A percentile compares a stretch with the other conserved stretches of the same genome.
phyloP scores from a whole-genome alignment of 1,284 basidiomycete species.

The Takashimella tepidaria region DNA sequence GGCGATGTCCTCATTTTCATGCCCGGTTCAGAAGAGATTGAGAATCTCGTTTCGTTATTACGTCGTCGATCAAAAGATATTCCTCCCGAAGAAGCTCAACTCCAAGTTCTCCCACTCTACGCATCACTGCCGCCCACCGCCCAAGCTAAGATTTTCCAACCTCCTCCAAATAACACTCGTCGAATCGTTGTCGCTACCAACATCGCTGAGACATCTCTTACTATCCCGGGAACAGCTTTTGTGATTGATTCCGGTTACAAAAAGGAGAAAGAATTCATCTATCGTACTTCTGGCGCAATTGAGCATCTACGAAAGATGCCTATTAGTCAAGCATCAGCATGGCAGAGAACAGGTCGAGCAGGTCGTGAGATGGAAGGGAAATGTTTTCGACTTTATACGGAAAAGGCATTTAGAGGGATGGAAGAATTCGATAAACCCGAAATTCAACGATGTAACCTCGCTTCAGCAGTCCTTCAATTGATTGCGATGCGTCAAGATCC shows the following conservation, averaged over 20 bases:
- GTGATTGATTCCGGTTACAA: conserved; percentile 93
- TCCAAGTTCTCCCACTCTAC: conserved; percentile 73
- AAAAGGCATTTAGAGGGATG: conserved; percentile 66
- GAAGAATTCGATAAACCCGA: conserved; percentile 70
- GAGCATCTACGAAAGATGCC: conserved; percentile 79
- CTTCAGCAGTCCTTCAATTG: conserved; percentile 74
- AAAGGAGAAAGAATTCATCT: conserved; percentile 87
- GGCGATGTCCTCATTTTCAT: conserved; percentile 94
- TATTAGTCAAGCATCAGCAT: conserved; percentile 83
- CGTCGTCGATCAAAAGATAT: conserved; percentile 61
- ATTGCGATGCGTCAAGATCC: conserved; percentile 76
- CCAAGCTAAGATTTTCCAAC: conserved; percentile 71
- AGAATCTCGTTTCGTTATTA: conserved; percentile 72
- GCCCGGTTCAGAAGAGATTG: conserved; percentile 96
- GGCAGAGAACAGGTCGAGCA: conserved; percentile 77
- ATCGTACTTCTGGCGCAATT: conserved; percentile 71
- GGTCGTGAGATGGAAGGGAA: conserved; percentile 80
- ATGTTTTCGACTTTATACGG: conserved; percentile 85
- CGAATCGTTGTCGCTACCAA: conserved; percentile 93
- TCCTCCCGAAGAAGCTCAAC: conserved; percentile 57
- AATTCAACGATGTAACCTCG: conserved; percentile 77
- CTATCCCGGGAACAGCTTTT: conserved; percentile 90
- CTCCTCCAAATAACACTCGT: conserved; percentile 64
- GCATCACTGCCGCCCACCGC: conserved; percentile 73
- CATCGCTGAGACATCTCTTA: conserved; percentile 97